These are phyloP conservation scores for Eutypella sp. DNA, from an alignment of 2,329 filamentous ascomycete genomes.

Conservation along the genomic window DNA sequence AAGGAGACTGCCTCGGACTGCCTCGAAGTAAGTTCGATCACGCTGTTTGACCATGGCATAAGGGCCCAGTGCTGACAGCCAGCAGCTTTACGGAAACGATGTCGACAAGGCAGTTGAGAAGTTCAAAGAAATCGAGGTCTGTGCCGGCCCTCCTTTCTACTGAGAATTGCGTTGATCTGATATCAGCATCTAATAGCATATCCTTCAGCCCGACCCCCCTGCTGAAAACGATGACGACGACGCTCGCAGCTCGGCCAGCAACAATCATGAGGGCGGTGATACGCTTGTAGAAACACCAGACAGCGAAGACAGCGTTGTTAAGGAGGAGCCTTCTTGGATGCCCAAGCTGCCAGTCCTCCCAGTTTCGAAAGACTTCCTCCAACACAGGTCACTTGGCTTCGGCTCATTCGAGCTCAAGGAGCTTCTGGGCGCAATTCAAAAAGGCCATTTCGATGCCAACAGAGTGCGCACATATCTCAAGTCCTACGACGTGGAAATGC, in stretches of 20 bases:
- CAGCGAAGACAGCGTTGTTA: background rate
- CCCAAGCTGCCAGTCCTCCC: conserved; percentile 5
- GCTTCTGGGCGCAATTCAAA: conserved; percentile 7
- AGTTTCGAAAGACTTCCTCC: background rate
- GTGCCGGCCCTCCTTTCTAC: background rate
- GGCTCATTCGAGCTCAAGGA: conserved; percentile 3
- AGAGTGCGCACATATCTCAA: conserved; percentile 18
- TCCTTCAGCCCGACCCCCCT: conserved; percentile 4
- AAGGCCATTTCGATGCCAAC: conserved; percentile 2
- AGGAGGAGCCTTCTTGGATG: conserved; percentile 5
- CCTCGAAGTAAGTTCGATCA: conserved; percentile 4
- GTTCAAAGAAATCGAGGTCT: conserved; percentile 6
- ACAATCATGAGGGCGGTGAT: background rate
- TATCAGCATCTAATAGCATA: background rate
- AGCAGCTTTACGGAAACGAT: conserved; percentile 7
- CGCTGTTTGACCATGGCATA: background rate
- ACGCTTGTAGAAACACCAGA: background rate
- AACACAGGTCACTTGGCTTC: background rate
- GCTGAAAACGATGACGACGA: conserved; percentile 2
- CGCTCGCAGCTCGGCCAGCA: background rate
- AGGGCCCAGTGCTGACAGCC: conserved; percentile 1
- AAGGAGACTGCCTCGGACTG: conserved; percentile 5
- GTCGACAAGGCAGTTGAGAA: conserved; percentile 3
- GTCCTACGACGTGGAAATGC: conserved; percentile 2
- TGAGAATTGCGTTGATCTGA: background rate